phyloP scores from a whole-genome alignment of 805 yeast genomes.

The Schwanniomyces sp. region DNA sequence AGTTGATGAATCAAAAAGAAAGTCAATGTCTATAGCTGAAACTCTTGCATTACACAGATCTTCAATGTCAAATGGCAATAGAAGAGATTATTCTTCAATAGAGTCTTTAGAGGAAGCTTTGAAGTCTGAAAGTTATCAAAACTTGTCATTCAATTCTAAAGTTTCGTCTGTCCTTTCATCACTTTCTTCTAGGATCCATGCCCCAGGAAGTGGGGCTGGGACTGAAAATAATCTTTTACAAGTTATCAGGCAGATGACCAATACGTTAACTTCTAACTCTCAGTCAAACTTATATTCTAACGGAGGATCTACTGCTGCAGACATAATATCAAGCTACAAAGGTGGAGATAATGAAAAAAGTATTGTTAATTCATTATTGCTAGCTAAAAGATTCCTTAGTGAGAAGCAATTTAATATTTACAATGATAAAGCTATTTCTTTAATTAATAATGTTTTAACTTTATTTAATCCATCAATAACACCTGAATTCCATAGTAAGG shows the following conservation, averaged over 20 bases:
- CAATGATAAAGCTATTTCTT: slow-evolving; percentile 17
- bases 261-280: slow-evolving; percentile 21
- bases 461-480: slow-evolving; percentile 10
- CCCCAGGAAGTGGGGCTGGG: slow-evolving; percentile 10
- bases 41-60: slow-evolving; percentile 56
- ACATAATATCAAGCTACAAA: slow-evolving; percentile 21
- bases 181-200: slow-evolving; percentile 30
- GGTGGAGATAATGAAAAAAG: slow-evolving; percentile 17
- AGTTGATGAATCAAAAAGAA: slow-evolving; percentile 11
- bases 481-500: slow-evolving; percentile 5
- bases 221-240: slow-evolving; percentile 28
- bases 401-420: slow-evolving; percentile 8
- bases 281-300: slow-evolving; percentile 8
- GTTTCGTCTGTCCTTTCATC: slow-evolving; percentile 31
- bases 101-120: slow-evolving; percentile 25
- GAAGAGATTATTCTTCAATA: slow-evolving; percentile 27
- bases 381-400: slow-evolving; percentile 33
- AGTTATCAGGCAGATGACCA: slow-evolving; percentile 42
- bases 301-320: slow-evolving; percentile 14
- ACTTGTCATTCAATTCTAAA: slow-evolving; percentile 21
- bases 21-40: slow-evolving; percentile 55
- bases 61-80: slow-evolving; percentile 33
- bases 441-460: slow-evolving; percentile 23
- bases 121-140: slow-evolving; percentile 11
- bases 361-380: slow-evolving; percentile 27